These are phyloP conservation scores for Colletotrichum gloeosporioides DNA, from an alignment of 2,329 filamentous ascomycete genomes.

Conservation along the genomic window DNA sequence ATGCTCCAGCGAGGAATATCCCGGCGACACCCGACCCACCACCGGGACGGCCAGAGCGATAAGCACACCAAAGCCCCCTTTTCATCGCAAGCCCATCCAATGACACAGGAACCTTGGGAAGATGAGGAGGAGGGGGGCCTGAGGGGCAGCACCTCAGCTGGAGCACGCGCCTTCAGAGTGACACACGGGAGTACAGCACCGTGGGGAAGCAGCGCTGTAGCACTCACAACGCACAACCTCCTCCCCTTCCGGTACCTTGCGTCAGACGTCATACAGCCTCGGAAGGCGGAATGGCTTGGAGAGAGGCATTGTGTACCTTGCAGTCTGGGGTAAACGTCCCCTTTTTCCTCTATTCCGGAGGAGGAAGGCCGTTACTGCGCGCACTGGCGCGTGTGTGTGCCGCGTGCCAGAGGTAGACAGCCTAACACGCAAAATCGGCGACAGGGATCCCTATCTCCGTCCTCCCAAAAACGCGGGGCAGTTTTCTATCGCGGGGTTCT, in stretches of 20 bases:
- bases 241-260: background rate
- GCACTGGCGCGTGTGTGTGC: background rate
- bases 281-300: background rate
- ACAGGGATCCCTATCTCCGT: slow-evolving; percentile 5
- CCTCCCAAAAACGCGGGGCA: slow-evolving; percentile 5
- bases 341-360: background rate
- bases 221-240: background rate
- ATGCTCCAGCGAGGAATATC: background rate
- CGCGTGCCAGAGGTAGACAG: background rate
- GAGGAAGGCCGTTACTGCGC: background rate
- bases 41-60: background rate
- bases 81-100: background rate
- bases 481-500: background rate
- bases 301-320: background rate
- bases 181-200: background rate
- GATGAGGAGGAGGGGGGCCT: background rate
- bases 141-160: background rate
- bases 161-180: background rate
- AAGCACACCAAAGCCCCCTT: background rate
- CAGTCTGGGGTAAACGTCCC: background rate
- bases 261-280: background rate
- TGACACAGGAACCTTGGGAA: background rate
- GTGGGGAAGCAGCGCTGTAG: background rate
- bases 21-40: background rate
- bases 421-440: background rate